phyloP scores from a whole-genome alignment of 768 basidiomycete genomes.

The Podaxis sp. region DNA sequence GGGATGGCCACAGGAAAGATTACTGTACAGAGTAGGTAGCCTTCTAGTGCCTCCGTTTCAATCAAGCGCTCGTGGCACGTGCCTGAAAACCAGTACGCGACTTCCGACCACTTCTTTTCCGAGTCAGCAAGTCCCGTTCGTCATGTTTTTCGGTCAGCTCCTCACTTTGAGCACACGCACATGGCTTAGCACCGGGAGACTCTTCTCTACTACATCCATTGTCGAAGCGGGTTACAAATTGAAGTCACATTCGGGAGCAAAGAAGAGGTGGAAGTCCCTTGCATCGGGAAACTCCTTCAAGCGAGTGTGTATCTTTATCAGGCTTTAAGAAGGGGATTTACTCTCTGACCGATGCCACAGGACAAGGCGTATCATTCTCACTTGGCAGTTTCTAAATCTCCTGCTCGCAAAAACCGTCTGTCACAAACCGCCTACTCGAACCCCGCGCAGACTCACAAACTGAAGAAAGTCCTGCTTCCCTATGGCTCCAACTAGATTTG shows the following conservation, averaged over 20 bases:
- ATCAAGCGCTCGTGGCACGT: constrained; percentile 1
- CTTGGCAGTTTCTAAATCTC: constrained; percentile 66
- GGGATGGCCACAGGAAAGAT: background rate
- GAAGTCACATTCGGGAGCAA: constrained; percentile 78
- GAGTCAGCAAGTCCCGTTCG: background rate
- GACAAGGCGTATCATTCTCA: constrained; percentile 71
- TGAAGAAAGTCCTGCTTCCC: constrained; percentile 68
- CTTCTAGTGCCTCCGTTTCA: background rate
- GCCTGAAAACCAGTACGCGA: background rate
- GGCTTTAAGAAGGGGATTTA: background rate
- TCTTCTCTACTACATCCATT: constrained; percentile 60
- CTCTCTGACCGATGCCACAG: constrained; percentile 29
- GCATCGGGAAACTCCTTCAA: constrained; percentile 68
- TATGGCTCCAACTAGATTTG: constrained; percentile 46
- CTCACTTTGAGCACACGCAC: constrained; percentile 18
- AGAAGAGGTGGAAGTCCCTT: constrained; percentile 76
- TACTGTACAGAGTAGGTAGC: background rate
- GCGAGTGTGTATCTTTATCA: constrained; percentile 48
- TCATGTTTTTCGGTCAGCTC: constrained; percentile 21
- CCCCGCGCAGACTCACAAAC: constrained; percentile 57
- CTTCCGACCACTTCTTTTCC: background rate
- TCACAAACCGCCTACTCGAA: constrained; percentile 66
- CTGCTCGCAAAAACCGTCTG: constrained; percentile 64
- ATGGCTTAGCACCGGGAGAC: constrained; percentile 26
- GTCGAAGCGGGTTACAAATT: constrained; percentile 68